These are phyloP conservation scores for Diversispora eburnea DNA, from an alignment of 192 early-diverging fungal species.

Conservation along the genomic window DNA sequence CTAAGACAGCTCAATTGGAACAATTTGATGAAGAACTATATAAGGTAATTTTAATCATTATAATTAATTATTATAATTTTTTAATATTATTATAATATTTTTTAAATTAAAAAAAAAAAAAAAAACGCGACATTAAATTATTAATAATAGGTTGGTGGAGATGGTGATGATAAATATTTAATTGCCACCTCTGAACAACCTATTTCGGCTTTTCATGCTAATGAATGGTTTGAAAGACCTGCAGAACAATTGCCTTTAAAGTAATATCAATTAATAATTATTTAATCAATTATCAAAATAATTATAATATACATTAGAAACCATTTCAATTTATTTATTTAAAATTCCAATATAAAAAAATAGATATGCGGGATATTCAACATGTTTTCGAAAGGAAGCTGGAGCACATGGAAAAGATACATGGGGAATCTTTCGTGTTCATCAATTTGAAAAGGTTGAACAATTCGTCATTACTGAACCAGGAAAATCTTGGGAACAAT, in stretches of 20 bases:
- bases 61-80: not conserved
- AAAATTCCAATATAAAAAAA: not conserved
- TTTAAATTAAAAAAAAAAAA: not conserved
- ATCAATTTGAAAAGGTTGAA: slow-evolving; percentile 99
- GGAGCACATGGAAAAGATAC: slow-evolving; percentile 96
- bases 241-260: slow-evolving; percentile 87
- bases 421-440: slow-evolving; percentile 99
- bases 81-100: not conserved
- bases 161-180: slow-evolving; percentile 90
- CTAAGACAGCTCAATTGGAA: slow-evolving; percentile 95
- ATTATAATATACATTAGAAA: not conserved
- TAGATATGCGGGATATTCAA: slow-evolving; percentile 91
- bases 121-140: slow-evolving; percentile 7
- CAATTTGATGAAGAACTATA: slow-evolving; percentile 99
- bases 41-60: slow-evolving; percentile 49
- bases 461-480: slow-evolving; percentile 96
- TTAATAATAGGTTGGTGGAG: slow-evolving; percentile 52
- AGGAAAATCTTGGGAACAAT: slow-evolving; percentile 98
- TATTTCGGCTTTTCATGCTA: slow-evolving; percentile 92
- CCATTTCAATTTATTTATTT: not conserved
- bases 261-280: slow-evolving; percentile 29
- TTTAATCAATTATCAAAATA: not conserved
- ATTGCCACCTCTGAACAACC: slow-evolving; percentile 99
- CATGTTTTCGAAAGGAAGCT: slow-evolving; percentile 99
- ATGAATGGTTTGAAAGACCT: slow-evolving; percentile 93